A percentile compares a stretch with the other conserved stretches of the same genome.
These are phyloP conservation scores for Phylloporus sp. DNA, from an alignment of 1,284 basidiomycete genomes.

Conservation along the genomic window DNA sequence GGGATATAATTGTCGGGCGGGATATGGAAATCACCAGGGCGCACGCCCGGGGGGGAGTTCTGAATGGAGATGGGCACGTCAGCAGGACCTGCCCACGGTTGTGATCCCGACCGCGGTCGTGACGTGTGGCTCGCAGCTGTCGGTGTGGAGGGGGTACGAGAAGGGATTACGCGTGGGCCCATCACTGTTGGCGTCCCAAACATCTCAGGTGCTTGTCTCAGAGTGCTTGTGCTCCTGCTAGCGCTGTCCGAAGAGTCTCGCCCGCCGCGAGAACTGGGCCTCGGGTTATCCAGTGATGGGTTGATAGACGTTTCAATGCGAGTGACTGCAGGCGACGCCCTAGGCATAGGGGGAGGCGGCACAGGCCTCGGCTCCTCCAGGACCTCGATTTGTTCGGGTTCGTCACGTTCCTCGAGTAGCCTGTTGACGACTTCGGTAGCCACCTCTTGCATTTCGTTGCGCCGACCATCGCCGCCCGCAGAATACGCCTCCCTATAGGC, in stretches of 20 bases:
- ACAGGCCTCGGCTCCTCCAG: slow-evolving; percentile 23
- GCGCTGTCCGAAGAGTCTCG: slow-evolving; percentile 23
- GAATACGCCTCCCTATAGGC: slow-evolving; percentile 35
- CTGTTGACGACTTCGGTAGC: slow-evolving; percentile 34
- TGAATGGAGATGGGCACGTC: slow-evolving; percentile 30
- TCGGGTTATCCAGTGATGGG: slow-evolving; percentile 33
- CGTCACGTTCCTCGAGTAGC: slow-evolving; percentile 34
- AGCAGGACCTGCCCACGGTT: slow-evolving; percentile 28
- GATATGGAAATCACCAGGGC: slow-evolving; percentile 21
- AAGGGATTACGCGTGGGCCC: slow-evolving; percentile 23
- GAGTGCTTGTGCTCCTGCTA: slow-evolving; percentile 24
- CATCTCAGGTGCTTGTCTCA: slow-evolving; percentile 19
- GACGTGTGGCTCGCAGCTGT: slow-evolving; percentile 20
- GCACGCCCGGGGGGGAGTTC: slow-evolving; percentile 27
- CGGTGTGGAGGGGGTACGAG: slow-evolving; percentile 16
- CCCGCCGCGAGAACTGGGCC: slow-evolving; percentile 27
- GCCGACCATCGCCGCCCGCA: slow-evolving; percentile 21
- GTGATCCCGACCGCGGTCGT: slow-evolving; percentile 25
- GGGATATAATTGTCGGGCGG: slow-evolving; percentile 41
- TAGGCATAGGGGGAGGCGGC: slow-evolving; percentile 25
- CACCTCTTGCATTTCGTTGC: slow-evolving; percentile 28
- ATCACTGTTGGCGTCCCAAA: slow-evolving; percentile 8
- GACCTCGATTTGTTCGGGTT: slow-evolving; percentile 34
- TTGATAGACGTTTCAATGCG: slow-evolving; percentile 29
- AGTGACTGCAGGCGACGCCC: slow-evolving; percentile 34